Base-by-base conservation (phyloP, 2,329 filamentous ascomycete species). In the Aspergillus novofumigatus region DNA sequence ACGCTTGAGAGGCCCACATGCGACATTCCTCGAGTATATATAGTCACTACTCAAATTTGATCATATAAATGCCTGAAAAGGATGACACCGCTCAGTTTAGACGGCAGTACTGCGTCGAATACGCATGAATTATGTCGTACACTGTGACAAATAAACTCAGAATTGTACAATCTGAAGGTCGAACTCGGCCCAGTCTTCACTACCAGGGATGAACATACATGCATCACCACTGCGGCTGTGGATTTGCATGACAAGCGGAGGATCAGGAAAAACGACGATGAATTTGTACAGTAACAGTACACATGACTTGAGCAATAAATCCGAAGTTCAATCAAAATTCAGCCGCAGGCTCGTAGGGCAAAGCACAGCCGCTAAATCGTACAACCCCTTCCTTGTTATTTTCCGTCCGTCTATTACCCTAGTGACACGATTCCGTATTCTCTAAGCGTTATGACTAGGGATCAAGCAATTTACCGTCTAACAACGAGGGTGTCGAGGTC, bases 401-500 rank as follows among this genome's bases (percentile, higher is more conserved):
- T 54, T 49, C 61, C 53, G 54, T 54, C 56, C 53, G 51, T 64
- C 59, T 62, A 65, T 60, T 51, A 54, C 52, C 60, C 54, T 49
- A 55, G 53, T 41, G 54, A 42, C 47, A 51, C 38, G 54, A 47
- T 58, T 54, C 57, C 55, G 47, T 54, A 56, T 56, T 64, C 63
- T 66, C 61, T 60, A 59, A 58, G 62, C 55, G 60, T 62, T 56
- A 60, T 59, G 58, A 51, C 47, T 55, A 55, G 49, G 57, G 48
- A 48, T 51, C 32, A 59, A 59, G 57, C 35, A 51, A 54, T 74
- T 65, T 72, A 75, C 72, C 79, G 79, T 71, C 75, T 81, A 67
- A 89, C 77, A 59, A 84, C 77, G 79, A 90, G 81, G 63, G 82
- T 79, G 74, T 90, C 88, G 67, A 90, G 77, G 70, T 90, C 87